Base-by-base conservation (phyloP, 345 rosid genomes). In the Fremontodendron californicum region DNA sequence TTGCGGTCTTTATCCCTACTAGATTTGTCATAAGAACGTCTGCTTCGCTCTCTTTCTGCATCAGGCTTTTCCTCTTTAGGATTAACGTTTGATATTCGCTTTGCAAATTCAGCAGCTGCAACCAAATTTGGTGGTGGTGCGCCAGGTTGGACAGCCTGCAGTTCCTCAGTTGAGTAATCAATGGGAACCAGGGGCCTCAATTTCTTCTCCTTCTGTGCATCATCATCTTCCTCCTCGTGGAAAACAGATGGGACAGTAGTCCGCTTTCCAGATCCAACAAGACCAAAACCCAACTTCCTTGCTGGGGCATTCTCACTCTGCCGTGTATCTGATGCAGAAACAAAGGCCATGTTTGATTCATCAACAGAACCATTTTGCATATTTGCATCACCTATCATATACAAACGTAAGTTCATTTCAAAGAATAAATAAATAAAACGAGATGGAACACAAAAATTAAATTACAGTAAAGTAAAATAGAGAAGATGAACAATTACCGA, bases 111-210 rank as follows among this genome's bases (percentile, higher is more conserved):
- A 63, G 95, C 95, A 21, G 99, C 99, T 62, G 97, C 95, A 80
- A 85, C 95, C 82, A 96, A 85, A 86, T 91, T 90, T 73, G 96
- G 89, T 11, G 93, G 92, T 76, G 88, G 85, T 63, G 81, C 82
- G 60, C 89, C 98, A 46, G 89, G 83, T 74, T 92, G 90, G 75
- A 91, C 86, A 19, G 93, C 94, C 77, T 92, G 88, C 85, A 90
- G 84, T 84, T 96, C 98, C 91, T 96, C 98, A 31, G 92, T 88
- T 27, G 99, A 87, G 82, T 96, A 96, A 87, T 93, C 98, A 78
- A 96, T 90, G 61, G 99, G 99, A 83, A 93, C 98, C 85, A 96
- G 88, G 18, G 97, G 99, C 80, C 95, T 92, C 97, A 92, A 89
- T 85, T 90, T 93, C 78, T 90, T 93, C 45, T 92, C 92, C 85